These are phyloP conservation scores for Saccharomyces jurei DNA, from an alignment of 805 yeast genomes.

Conservation along the genomic window DNA sequence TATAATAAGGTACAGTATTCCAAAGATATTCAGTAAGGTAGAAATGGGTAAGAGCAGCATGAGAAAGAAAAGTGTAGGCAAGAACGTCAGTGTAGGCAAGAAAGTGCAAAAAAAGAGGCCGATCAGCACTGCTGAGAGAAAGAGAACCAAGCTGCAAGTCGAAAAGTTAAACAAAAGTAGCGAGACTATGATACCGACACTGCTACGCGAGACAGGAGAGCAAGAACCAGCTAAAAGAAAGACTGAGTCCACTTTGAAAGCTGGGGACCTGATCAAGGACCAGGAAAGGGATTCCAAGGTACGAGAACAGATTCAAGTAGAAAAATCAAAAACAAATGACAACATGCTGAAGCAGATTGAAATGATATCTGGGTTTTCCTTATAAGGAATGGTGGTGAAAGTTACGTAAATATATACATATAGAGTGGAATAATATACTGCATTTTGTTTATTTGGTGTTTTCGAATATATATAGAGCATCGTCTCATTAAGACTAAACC, in stretches of 20 bases:
- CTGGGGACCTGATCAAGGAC: constrained; percentile 20
- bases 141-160: constrained; percentile 19
- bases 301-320: constrained; percentile 13
- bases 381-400: constrained; percentile 9
- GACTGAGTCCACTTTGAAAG: constrained; percentile 8
- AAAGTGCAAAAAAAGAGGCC: constrained; percentile 5
- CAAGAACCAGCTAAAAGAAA: background rate
- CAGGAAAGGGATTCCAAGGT: constrained; percentile 20
- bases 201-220: constrained; percentile 4
- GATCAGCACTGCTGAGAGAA: constrained; percentile 19
- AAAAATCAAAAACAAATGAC: constrained; percentile 24
- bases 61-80: constrained; percentile 5
- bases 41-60: constrained; percentile 2
- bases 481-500: constrained; percentile 36
- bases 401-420: background rate
- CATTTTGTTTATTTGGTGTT: background rate
- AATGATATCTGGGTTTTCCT: constrained; percentile 27
- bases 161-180: constrained; percentile 19
- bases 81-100: background rate
- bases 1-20: background rate
- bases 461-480: background rate
- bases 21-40: background rate
- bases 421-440: background rate
- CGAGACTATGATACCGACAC: constrained; percentile 7
- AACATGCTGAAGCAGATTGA: constrained; percentile 28